These are phyloP conservation scores for Persicaria maculosa DNA, from an alignment of 148 eudicot genomes.

Conservation along the genomic window DNA sequence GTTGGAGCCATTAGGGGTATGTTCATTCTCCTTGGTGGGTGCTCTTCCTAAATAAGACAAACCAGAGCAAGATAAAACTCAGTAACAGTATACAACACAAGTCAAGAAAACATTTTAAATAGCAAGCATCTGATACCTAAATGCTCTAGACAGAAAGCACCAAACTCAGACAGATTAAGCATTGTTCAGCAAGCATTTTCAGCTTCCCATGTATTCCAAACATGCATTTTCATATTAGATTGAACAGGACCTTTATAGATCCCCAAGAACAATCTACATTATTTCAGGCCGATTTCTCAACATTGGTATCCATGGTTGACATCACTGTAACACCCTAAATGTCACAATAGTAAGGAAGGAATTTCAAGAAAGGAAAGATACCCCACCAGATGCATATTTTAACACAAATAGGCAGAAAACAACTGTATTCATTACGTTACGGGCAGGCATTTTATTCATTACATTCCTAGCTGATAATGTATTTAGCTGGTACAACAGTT, in stretches of 20 bases:
- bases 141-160: not conserved
- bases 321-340: not conserved
- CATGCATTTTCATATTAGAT: not conserved
- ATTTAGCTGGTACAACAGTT: too few species aligned
- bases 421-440: not conserved
- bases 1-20: conserved; percentile 20
- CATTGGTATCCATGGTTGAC: not conserved
- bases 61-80: not conserved
- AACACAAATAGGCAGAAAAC: not conserved
- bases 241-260: not conserved
- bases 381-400: not conserved
- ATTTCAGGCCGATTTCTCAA: not conserved
- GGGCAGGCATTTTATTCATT: too few species aligned
- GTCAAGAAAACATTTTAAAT: not conserved
- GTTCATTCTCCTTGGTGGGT: conserved; percentile 13
- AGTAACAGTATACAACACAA: not conserved
- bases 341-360: not conserved
- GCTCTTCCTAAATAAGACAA: not conserved
- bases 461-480: too few species aligned
- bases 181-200: not conserved
- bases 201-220: not conserved
- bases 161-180: not conserved
- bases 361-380: not conserved
- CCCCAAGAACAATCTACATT: not conserved
- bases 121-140: not conserved